phyloP scores from a whole-genome alignment of 768 basidiomycete species.

The Naganishia randhawae region DNA sequence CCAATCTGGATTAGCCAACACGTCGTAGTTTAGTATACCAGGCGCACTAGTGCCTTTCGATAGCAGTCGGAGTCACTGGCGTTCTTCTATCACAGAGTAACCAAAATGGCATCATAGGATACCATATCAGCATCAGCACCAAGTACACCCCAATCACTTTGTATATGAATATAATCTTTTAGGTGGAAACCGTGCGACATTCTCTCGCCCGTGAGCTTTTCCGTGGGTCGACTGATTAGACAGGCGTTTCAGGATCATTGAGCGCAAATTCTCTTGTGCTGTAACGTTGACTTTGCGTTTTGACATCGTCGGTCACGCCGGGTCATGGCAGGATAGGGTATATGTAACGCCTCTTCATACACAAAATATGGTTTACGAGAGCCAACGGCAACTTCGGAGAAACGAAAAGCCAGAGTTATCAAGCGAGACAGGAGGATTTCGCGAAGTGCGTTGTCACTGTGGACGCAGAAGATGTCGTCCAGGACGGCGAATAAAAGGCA shows the following conservation, averaged over 20 bases:
- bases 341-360: neutral
- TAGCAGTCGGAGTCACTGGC: no score
- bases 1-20: neutral
- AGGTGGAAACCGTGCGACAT: neutral
- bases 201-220: no score
- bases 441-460: neutral
- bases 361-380: neutral
- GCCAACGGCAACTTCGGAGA: neutral
- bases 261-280: no score
- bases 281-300: neutral
- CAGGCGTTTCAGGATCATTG: no score
- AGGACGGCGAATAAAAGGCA: neutral
- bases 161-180: slow-evolving; percentile 21
- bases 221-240: no score
- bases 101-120: slow-evolving; percentile 2
- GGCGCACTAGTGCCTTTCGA: no score
- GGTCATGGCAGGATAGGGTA: neutral
- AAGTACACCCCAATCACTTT: slow-evolving; percentile 14
- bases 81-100: neutral
- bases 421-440: neutral
- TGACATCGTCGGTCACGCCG: neutral
- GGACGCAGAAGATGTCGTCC: neutral
- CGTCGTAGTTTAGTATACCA: no score
- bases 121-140: slow-evolving; percentile 4
- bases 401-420: neutral